Conservation (phyloP, 495 filamentous ascomycete species). For the Chaetomium cochliodes region DNA sequence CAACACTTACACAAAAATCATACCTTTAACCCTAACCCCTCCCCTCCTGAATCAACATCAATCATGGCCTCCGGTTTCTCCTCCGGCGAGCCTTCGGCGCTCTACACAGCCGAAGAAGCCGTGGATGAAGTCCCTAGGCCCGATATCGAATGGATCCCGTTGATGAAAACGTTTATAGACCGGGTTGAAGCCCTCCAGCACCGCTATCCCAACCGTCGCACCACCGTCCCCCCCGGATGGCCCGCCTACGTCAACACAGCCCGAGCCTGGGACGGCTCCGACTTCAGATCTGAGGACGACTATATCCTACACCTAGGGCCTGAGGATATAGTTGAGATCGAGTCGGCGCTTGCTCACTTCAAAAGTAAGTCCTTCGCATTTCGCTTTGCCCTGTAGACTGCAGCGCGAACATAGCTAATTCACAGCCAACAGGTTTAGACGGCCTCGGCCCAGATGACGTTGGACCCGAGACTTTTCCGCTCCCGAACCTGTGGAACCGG, state of each 20-base stretch:
- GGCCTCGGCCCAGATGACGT: slow-evolving; percentile 32
- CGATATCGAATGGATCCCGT: slow-evolving; percentile 36
- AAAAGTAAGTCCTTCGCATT: slow-evolving; percentile 23
- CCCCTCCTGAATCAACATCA: slow-evolving; percentile 2
- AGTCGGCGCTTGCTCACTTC: slow-evolving; percentile 29
- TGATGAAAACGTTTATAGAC: slow-evolving; percentile 33
- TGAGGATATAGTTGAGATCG: slow-evolving; percentile 33
- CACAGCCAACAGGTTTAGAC: slow-evolving; percentile 8
- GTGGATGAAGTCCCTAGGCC: slow-evolving; percentile 26
- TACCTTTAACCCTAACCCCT: slow-evolving; percentile 14
- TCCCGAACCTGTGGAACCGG: slow-evolving; percentile 22
- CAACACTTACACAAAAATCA: slow-evolving; percentile 7
- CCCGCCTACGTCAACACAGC: slow-evolving; percentile 25
- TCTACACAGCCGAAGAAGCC: background rate
- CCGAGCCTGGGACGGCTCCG: slow-evolving; percentile 32
- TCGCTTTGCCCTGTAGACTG: background rate
- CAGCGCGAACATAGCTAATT: background rate
- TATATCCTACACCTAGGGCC: slow-evolving; percentile 26
- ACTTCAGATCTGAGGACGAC: slow-evolving; percentile 33
- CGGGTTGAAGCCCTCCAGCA: slow-evolving; percentile 29
- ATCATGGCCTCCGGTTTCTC: slow-evolving; percentile 18
- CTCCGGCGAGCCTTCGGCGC: background rate
- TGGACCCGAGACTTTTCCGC: slow-evolving; percentile 27
- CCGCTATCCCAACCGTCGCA: slow-evolving; percentile 29
- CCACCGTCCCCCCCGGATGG: slow-evolving; percentile 32